Evolutionary conservation across 192 early-diverging fungal genomes (phyloP).

Genomic region (Nowakowskiella sp.): DNA sequence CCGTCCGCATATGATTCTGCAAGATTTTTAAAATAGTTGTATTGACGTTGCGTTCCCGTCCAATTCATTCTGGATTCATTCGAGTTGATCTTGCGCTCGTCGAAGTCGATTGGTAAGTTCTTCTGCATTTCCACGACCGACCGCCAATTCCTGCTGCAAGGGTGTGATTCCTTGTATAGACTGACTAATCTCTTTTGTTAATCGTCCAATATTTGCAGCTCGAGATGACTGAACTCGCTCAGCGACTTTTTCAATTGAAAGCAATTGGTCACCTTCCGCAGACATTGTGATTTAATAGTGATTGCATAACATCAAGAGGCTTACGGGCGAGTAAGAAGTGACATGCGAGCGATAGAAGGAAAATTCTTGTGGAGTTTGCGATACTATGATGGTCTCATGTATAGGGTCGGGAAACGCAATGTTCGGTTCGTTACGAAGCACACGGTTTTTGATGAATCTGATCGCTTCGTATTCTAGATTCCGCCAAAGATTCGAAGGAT

Average conservation of each 20-base stretch:
- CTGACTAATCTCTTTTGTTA: background rate
- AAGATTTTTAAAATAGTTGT: slow-evolving; percentile 18
- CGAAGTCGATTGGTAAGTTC: no score
- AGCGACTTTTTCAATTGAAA: slow-evolving; percentile 15
- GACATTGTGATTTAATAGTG: slow-evolving; percentile 12
- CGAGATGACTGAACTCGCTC: slow-evolving; percentile 8
- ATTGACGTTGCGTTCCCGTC: slow-evolving; percentile 8
- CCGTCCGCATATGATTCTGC: background rate
- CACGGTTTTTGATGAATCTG: slow-evolving; percentile 5
- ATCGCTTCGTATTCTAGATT: background rate
- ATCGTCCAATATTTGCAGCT: background rate
- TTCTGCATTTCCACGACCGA: no score
- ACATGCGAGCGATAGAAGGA: slow-evolving; percentile 5
- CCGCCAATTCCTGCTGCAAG: no score
- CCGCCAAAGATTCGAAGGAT: background rate
- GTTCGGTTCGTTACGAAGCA: slow-evolving; percentile 16
- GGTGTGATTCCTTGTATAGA: background rate
- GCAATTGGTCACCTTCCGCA: background rate
- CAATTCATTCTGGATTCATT: no score
- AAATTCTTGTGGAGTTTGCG: slow-evolving; percentile 7
- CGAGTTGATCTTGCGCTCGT: no score
- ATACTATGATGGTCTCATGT: slow-evolving; percentile 13
- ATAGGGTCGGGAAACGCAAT: slow-evolving; percentile 8
- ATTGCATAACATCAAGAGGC: slow-evolving; percentile 14
- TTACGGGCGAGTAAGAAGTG: background rate